These are phyloP conservation scores for Cucumis hystrix DNA, from an alignment of 306 rosid genomes.

Conservation along the genomic window DNA sequence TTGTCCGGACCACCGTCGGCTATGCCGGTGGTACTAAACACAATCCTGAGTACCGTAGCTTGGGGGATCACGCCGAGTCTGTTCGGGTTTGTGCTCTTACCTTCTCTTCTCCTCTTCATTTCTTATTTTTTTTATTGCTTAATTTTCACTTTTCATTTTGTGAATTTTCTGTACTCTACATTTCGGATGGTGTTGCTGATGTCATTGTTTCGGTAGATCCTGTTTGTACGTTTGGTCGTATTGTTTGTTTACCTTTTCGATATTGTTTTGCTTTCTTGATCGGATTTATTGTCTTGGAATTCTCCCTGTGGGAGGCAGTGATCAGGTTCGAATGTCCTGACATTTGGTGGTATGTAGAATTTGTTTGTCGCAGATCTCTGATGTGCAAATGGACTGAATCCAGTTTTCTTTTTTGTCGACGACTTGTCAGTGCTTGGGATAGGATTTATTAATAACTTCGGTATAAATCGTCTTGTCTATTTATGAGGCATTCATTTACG, in stretches of 20 bases:
- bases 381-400: neutral
- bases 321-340: neutral
- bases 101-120: neutral
- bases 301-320: neutral
- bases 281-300: neutral
- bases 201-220: neutral
- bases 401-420: neutral
- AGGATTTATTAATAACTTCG: neutral
- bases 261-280: neutral
- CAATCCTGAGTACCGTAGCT: slow-evolving; percentile 75
- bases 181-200: neutral
- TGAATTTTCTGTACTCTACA: neutral
- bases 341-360: neutral
- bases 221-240: neutral
- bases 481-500: neutral
- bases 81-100: slow-evolving; percentile 42
- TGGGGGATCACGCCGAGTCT: slow-evolving; percentile 76
- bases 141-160: neutral
- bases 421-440: neutral
- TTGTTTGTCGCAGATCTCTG: neutral
- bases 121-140: neutral
- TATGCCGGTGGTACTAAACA: slow-evolving; percentile 78
- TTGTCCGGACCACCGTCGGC: slow-evolving; percentile 63
- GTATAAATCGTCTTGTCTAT: neutral
- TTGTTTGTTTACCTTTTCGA: neutral